Base-by-base conservation (phyloP, 2,329 filamentous ascomycete genomes). In the Fusarium sp. region DNA sequence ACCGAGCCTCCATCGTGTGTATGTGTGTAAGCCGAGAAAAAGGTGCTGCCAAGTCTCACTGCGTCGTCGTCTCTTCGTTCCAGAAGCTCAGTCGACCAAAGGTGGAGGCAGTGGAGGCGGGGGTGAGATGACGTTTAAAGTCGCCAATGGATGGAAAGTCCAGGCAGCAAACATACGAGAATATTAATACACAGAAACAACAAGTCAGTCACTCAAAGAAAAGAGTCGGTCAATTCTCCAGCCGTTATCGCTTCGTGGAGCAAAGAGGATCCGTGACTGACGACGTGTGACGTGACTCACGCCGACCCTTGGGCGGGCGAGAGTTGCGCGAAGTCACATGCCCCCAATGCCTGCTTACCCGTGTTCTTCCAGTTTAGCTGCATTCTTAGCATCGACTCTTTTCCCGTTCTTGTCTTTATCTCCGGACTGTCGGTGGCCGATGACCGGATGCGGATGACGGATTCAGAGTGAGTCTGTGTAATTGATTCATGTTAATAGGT, bases 1-100 rank as follows among this genome's bases (percentile, higher is more conserved):
- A 93, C 62, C 84, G 83, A 32, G 86, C 89, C 65, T 91, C 86
- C 90, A 91, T 91, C 15, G 27, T 38, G 73, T 7, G 15, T 47
- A 10, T 38, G 43, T n/a, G 25, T 20, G 17, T 32, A 14, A 32
- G 3, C 5, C 4, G 27, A 33, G 11, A 14, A 22, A 25, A 25
- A 15, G 2, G 25, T 50, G 14, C 25, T 50, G 22, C 22, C 45
- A 50, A 50, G 50, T 30, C 27, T 33, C 32, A 9, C 33, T 15
- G n/a, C 6, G 50, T 35, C 4, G 50, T 14, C 50, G 15, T 14
- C 22, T 52, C 22, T 35, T 56, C 22, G 33, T 57, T 57, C 33
- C 8, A 57, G 54, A 33, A 37, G 56, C 22, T 38, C 56, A 59
- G 15, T 40, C 35, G 35, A 38, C 10, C 35, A 38, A 25, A 38